Base-by-base conservation (phyloP, 768 basidiomycete genomes). In the Leccinum boreale region DNA sequence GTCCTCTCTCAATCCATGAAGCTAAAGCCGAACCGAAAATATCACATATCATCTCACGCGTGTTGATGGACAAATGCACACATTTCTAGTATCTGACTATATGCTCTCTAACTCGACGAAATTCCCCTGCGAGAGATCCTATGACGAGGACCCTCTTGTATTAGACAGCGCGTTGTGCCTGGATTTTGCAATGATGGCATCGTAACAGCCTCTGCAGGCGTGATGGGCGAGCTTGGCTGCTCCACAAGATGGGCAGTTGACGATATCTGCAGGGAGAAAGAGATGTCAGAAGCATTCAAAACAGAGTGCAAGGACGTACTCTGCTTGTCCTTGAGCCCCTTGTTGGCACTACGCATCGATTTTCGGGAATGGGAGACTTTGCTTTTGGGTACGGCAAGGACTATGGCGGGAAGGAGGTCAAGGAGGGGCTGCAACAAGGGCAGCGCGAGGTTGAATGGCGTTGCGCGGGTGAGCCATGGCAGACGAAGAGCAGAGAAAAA, bases 361-460 rank as follows among this genome's bases (percentile, higher is more conserved):
- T 98, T 98, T 52, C 91, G 81, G 21, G 92, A 94, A 74, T 98
- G 94, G 0, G 94, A 94, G 11, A 86, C 82, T 75, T 95, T 95
- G 71, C 88, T 89, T 76, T 98, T 98, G 24, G 96, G 96, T 2
- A 96, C 96, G 24, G 94, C 94, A 45, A 94, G 83, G 19, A 98
- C 77, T 71, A 95, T 85, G 1, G 94, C 81, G 12, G 95, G 95
- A 60, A 98, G 81, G 46, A 97, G 82, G 61, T 95, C 91, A 42
- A 79, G 74, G 21, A 87, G 72, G 3, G 79, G 77, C 36, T 77
- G 75, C 36, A 82, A 65, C 5, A 75, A 61, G 11, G 79, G 81
- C 50, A 78, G 61, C 23, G 71, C 68, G 63, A 77, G 70, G 33
- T 62, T 67, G 50, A 75, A 72, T 14, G 74, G 65, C 24, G 62